Evolutionary conservation across 306 rosid genomes (phyloP).

Genomic region (Trichosanthes cucumerina): DNA sequence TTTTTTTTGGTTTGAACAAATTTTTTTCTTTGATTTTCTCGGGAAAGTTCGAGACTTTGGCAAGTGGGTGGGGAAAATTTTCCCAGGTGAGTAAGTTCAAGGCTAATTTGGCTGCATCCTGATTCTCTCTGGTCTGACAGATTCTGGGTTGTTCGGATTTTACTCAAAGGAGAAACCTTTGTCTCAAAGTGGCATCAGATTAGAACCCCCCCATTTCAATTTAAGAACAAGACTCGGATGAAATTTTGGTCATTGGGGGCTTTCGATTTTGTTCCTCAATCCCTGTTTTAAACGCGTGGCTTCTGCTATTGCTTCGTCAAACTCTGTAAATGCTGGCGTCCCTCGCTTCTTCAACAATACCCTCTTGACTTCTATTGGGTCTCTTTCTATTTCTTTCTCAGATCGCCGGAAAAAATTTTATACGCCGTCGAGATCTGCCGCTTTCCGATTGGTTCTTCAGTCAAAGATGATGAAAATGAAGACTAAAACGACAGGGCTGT

Average conservation of each 20-base stretch:
- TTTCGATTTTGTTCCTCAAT: slow-evolving; percentile 5
- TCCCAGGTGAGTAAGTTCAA: not conserved
- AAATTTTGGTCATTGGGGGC: slow-evolving; percentile 6
- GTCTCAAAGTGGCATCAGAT: not conserved
- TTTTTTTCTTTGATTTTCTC: slow-evolving; percentile 14
- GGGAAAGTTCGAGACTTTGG: not conserved
- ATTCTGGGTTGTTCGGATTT: slow-evolving; percentile 2
- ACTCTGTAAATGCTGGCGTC: slow-evolving; percentile 48
- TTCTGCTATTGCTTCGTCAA: slow-evolving; percentile 17
- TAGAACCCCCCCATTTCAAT: not conserved
- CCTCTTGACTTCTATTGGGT: slow-evolving; percentile 35
- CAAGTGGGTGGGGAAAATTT: not conserved
- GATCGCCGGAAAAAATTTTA: slow-evolving; percentile 25
- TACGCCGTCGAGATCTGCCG: slow-evolving; percentile 41
- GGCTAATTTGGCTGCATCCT: not conserved
- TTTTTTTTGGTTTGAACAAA: not conserved
- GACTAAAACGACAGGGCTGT: slow-evolving; percentile 34
- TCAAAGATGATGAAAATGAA: slow-evolving; percentile 74
- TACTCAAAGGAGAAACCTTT: slow-evolving; percentile 5
- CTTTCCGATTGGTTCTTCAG: not conserved
- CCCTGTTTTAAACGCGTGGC: slow-evolving; percentile 12
- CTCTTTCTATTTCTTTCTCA: slow-evolving; percentile 26
- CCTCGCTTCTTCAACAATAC: slow-evolving; percentile 27
- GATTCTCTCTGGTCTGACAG: not conserved
- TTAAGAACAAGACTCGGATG: not conserved